Evolutionary conservation across 1,284 basidiomycete species (phyloP).

Genomic region (Rhizoctonia solani): DNA sequence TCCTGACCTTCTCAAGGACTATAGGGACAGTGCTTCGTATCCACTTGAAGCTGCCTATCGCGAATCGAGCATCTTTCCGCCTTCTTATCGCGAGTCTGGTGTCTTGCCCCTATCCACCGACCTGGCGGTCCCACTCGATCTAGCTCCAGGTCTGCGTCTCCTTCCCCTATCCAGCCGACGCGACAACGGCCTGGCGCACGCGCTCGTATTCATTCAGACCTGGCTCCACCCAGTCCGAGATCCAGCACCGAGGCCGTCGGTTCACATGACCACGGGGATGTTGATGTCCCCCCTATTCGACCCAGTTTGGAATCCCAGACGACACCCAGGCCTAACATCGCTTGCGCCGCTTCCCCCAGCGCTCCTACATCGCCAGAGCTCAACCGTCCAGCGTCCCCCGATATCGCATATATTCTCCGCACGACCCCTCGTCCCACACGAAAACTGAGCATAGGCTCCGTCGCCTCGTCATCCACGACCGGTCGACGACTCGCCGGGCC

Average conservation of each 20-base stretch:
- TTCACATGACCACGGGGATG: slow-evolving; percentile 1
- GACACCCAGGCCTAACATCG: not conserved
- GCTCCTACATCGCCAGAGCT: not conserved
- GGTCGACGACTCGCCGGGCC: not conserved
- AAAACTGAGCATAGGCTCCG: not conserved
- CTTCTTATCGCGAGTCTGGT: not conserved
- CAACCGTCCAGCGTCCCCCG: slow-evolving; percentile 10
- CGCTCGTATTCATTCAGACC: slow-evolving; percentile 10
- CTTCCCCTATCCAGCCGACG: not conserved
- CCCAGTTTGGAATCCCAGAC: slow-evolving; percentile 9
- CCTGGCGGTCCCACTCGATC: no score
- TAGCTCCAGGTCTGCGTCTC: not conserved
- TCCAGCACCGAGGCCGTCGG: slow-evolving; percentile 19
- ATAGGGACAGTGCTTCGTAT: not conserved
- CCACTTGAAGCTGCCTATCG: not conserved
- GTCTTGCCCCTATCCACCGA: no score
- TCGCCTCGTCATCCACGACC: not conserved
- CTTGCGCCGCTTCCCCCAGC: not conserved
- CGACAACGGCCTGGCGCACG: slow-evolving; percentile 4
- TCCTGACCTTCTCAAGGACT: slow-evolving; percentile 6
- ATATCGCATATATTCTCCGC: slow-evolving; percentile 20
- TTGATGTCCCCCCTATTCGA: slow-evolving; percentile 5
- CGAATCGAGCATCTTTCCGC: not conserved
- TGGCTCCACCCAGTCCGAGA: slow-evolving; percentile 1
- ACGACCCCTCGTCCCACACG: slow-evolving; percentile 17